Evolutionary conservation across 2,329 filamentous ascomycete genomes (phyloP).

Genomic region (Arthrobotrys iridis): DNA sequence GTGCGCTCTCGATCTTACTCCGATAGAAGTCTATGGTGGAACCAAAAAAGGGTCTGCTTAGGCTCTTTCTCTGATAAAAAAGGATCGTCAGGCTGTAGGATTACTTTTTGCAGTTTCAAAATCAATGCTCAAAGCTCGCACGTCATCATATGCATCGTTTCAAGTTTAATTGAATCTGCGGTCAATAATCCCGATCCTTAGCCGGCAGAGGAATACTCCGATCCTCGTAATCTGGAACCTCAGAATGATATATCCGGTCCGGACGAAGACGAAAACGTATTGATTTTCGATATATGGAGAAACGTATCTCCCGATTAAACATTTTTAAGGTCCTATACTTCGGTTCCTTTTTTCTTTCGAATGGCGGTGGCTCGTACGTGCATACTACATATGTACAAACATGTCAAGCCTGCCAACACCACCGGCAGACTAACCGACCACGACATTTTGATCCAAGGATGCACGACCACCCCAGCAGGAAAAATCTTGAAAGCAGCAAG

Average conservation of each 20-base stretch:
- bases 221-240: slow-evolving; percentile 16
- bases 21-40: slow-evolving; percentile 30
- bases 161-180: slow-evolving; percentile 49
- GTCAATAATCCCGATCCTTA: slow-evolving; percentile 24
- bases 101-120: slow-evolving; percentile 36
- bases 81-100: slow-evolving; percentile 23
- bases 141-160: slow-evolving; percentile 54
- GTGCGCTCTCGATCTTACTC: slow-evolving; percentile 15
- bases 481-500: slow-evolving; percentile 32
- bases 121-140: slow-evolving; percentile 36
- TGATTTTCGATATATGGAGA: neutral
- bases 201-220: slow-evolving; percentile 3
- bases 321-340: neutral
- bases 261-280: neutral
- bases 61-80: slow-evolving; percentile 22
- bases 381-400: too few relatives aligned
- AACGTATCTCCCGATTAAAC: slow-evolving; percentile 7
- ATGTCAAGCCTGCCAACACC: slow-evolving; percentile 22
- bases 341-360: slow-evolving; percentile 1
- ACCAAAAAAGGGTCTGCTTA: slow-evolving; percentile 3
- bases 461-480: neutral
- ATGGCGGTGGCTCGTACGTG: slow-evolving; percentile 13
- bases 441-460: slow-evolving; percentile 7
- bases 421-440: slow-evolving; percentile 1
- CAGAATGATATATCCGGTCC: neutral